Base-by-base conservation (phyloP, 2,329 filamentous ascomycete genomes). In the Samsoniella hepiali region DNA sequence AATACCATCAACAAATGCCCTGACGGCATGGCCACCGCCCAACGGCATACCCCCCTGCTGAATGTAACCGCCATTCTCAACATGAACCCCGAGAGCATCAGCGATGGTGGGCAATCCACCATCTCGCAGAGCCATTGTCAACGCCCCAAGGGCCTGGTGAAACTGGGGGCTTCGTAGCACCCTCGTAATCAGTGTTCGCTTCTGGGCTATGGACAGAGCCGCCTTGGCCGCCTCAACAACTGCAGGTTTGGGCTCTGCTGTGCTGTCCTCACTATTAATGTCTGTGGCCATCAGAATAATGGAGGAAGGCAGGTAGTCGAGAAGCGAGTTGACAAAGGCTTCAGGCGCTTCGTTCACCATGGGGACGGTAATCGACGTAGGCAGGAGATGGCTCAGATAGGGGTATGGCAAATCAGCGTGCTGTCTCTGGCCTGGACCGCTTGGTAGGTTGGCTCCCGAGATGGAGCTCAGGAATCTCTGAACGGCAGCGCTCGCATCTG, bases 121-220 rank as follows among this genome's bases (percentile, higher is more conserved):
- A 69, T 98, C 94, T 63, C 93, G 84, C 62, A 99, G 80, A 13
- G 95, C 95, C 76, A 93, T 87, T 0, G 93, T 97, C 69, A 99
- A 78, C 72, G 90, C 95, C 0, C 87, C 86, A 45, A 97, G 78
- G 68, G 91, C 94, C 75, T 98, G 95, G 65, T 87, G 86, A 72
- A 99, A 93, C 72, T 99, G 95, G 22, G 95, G 94, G 68, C 91
- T 96, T 67, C 91, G 86, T 15, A 98, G 78, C 8, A 98, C 93
- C 72, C 88, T 89, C 74, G 88, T 88, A 50, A 99, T 77, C 13
- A 98, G 84, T 29, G 84, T 81, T 71, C 90, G 91, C 81, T 98
- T 98, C 73, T 95, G 88, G 3, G 83, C 82, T 8, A 88, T 74
- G 61, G 85, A 89, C 70, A 97, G 82, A 7, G 90, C 88, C 65